A percentile compares a stretch with the other conserved stretches of the same genome.
These are phyloP conservation scores for Durusdinium trenchii DNA, from an alignment of 73 alveolate species.

Conservation along the genomic window DNA sequence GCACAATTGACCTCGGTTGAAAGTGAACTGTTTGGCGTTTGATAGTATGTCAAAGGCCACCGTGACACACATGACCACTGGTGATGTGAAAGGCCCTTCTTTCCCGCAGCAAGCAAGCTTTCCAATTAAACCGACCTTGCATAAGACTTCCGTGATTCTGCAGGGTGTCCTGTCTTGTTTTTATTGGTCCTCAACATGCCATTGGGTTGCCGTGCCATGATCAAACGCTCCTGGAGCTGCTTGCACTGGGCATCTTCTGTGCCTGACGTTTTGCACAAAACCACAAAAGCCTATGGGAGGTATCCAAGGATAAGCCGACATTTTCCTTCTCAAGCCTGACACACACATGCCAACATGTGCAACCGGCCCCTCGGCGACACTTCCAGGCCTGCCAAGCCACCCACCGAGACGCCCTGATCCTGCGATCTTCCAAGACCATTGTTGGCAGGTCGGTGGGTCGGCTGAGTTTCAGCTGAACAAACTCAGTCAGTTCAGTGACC, in stretches of 20 bases:
- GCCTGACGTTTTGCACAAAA: too few species aligned
- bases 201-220: neutral
- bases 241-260: constrained; percentile 67
- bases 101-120: too few species aligned
- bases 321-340: neutral
- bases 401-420: constrained; percentile 89
- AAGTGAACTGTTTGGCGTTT: neutral
- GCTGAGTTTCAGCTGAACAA: neutral
- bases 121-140: too few species aligned
- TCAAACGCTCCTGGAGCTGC: constrained; percentile 58
- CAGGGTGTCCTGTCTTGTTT: too few species aligned
- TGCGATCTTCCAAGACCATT: neutral
- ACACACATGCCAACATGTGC: neutral
- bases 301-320: neutral
- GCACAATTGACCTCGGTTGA: constrained; percentile 86
- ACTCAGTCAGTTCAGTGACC: neutral
- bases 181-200: too few species aligned
- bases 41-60: neutral
- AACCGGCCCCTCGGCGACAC: too few species aligned
- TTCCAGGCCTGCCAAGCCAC: constrained; percentile 55
- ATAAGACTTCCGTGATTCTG: too few species aligned
- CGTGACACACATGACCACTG: too few species aligned
- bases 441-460: neutral
- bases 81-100: too few species aligned
- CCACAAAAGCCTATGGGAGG: too few species aligned